A percentile compares a stretch with the other conserved stretches of the same genome.
Conservation (phyloP, 768 basidiomycete genomes). For the Pluteus cervinus region DNA sequence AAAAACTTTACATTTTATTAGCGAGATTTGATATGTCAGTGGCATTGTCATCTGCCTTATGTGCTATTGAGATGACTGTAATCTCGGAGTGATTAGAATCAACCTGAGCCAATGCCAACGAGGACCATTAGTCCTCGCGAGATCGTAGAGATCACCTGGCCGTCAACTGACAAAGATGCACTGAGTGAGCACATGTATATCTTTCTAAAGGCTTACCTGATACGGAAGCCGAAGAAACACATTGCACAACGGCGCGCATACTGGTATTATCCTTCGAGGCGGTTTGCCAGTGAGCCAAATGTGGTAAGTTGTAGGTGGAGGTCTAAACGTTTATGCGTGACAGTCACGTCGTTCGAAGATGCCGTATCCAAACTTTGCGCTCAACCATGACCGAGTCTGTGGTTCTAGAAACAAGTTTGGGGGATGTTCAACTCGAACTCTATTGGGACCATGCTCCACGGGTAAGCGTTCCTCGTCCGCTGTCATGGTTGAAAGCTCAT, state of each 20-base stretch:
- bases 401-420: constrained; percentile 75
- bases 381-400: constrained; percentile 49
- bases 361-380: neutral
- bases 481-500: neutral
- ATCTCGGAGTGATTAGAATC: constrained; percentile 4
- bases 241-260: constrained; percentile 86
- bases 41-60: constrained; percentile 69
- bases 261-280: neutral
- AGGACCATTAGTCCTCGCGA: constrained; percentile 84
- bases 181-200: neutral
- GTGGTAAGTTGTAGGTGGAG: no score
- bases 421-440: constrained; percentile 84
- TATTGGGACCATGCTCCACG: constrained; percentile 89
- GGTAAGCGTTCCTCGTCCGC: constrained; percentile 32
- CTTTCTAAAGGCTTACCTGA: constrained; percentile 40
- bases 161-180: constrained; percentile 54
- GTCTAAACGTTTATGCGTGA: no score
- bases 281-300: neutral
- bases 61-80: constrained; percentile 10
- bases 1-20: constrained; percentile 70
- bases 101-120: constrained; percentile 83
- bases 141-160: constrained; percentile 74
- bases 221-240: constrained; percentile 82
- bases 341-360: no score
- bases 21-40: constrained; percentile 66